Base-by-base conservation (phyloP, 1,139 yeast species). In the Kurtzmaniella natalensis region DNA sequence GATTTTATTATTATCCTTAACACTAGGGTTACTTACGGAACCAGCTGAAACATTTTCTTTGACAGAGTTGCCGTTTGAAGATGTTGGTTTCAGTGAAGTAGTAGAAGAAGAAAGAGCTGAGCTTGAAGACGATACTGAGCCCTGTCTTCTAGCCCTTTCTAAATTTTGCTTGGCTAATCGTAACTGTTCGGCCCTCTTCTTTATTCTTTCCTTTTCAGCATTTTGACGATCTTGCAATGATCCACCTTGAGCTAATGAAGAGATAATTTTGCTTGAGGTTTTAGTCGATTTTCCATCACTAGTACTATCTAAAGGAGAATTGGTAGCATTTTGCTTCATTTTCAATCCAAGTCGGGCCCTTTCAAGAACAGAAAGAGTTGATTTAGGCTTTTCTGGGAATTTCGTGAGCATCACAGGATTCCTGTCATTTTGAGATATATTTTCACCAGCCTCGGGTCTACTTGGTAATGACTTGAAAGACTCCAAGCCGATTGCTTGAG, bases 111-210 rank as follows among this genome's bases (percentile, higher is more conserved):
- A n/a, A n/a, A n/a, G n/a, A n/a, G n/a, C n/a, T n/a, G n/a, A n/a
- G n/a, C n/a, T n/a, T n/a, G n/a, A n/a, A 21, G 23, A 21, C 4
- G 23, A 6, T 4, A 9, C 9, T 9, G 23, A 18, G 6, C 29
- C 14, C 5, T 24, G 28, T 9, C 26, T 23, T n/a, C 33, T 20
- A 7, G 36, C 38, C 14, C 28, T 28, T 18, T 35, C 38, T 14
- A 35, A 21, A 21, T 27, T 28, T 20, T 16, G 23, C 17, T 32
- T 35, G n/a, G 38, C 38, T 7, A 22, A 13, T 7, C 33, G 24
- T 23, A 35, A 37, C 21, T 35, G 38, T 19, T 35, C 36, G 15
- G 28, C 26, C 10, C 38, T 11, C 18, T 30, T 29, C 14, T 31
- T 32, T 4, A 32, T 22, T 22, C 30, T 20, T 17, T 32, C 36